Evolutionary conservation across 2,329 filamentous ascomycete species (phyloP).

Genomic region (Calonectria pseudoturangicola): DNA sequence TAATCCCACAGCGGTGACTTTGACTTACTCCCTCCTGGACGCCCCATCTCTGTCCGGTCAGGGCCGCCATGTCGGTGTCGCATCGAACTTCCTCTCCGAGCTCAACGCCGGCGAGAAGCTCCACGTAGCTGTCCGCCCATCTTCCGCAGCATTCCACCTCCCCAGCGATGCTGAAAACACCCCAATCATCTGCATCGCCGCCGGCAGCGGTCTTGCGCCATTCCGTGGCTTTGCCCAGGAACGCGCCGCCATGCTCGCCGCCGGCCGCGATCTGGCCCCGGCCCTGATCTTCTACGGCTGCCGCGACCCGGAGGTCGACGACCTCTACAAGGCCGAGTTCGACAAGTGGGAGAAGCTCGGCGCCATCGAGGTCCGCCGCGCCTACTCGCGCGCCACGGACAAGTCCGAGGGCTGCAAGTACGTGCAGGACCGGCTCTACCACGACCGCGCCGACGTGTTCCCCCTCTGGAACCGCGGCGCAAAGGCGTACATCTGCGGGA

Average conservation of each 20-base stretch:
- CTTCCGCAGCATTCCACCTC: constrained; percentile 69
- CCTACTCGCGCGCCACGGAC: constrained; percentile 67
- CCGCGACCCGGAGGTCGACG: constrained; percentile 71
- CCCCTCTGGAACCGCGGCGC: constrained; percentile 66
- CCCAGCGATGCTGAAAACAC: constrained; percentile 66
- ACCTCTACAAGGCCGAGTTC: constrained; percentile 76
- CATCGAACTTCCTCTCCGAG: constrained; percentile 75
- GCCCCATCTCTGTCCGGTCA: constrained; percentile 70
- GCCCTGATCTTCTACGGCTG: constrained; percentile 81
- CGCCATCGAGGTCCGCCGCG: constrained; percentile 74
- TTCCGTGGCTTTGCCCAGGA: constrained; percentile 80
- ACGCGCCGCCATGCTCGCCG: constrained; percentile 70
- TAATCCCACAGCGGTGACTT: constrained; percentile 73
- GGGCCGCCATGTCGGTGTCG: constrained; percentile 74
- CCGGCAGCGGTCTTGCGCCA: constrained; percentile 75
- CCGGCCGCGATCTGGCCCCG: constrained; percentile 73
- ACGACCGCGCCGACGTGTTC: constrained; percentile 60
- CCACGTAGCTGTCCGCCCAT: constrained; percentile 69
- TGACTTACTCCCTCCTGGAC: constrained; percentile 82
- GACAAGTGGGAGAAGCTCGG: constrained; percentile 71
- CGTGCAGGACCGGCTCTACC: constrained; percentile 67
- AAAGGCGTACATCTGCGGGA: constrained; percentile 80
- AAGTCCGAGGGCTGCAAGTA: constrained; percentile 68
- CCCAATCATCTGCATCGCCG: constrained; percentile 71
- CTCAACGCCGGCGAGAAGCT: constrained; percentile 66